Conservation (phyloP, 106 monocot species). For the Allium sativum region DNA sequence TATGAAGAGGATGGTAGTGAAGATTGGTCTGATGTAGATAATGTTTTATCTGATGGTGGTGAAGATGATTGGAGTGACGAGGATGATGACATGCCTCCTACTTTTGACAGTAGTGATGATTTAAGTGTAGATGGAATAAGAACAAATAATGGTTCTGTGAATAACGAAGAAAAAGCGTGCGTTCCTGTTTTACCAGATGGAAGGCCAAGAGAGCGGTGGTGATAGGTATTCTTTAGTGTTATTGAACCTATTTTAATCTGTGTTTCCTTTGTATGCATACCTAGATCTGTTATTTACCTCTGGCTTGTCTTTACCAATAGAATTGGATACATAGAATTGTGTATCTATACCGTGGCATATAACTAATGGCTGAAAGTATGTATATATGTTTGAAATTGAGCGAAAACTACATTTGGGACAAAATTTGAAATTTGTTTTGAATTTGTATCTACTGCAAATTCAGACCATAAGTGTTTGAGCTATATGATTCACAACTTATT, state of each 20-base stretch:
- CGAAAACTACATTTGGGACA: too few relatives aligned
- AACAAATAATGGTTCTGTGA: constrained; percentile 9
- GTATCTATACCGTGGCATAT: too few relatives aligned
- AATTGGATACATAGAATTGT: too few relatives aligned
- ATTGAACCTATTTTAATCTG: background rate
- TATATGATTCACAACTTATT: too few relatives aligned
- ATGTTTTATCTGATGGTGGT: constrained; percentile 21
- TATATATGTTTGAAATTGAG: too few relatives aligned
- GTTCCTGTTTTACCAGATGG: constrained; percentile 67
- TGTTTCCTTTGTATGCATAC: too few relatives aligned
- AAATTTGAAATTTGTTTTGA: too few relatives aligned
- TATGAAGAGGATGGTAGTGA: constrained; percentile 33
- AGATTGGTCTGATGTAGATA: constrained; percentile 53
- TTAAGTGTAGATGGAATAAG: constrained; percentile 23
- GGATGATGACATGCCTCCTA: constrained; percentile 50
- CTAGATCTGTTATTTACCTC: too few relatives aligned
- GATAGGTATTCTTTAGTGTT: background rate
- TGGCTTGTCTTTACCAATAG: too few relatives aligned
- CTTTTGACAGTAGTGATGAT: constrained; percentile 41
- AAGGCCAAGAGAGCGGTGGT: constrained; percentile 74
- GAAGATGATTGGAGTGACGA: constrained; percentile 53
- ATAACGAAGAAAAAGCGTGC: constrained; percentile 24
- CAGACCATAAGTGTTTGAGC: too few relatives aligned
- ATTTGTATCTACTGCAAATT: too few relatives aligned
- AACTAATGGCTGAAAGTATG: too few relatives aligned